These are phyloP conservation scores for Fusarium sulawesiense DNA, from an alignment of 2,329 filamentous ascomycete genomes.

Conservation along the genomic window DNA sequence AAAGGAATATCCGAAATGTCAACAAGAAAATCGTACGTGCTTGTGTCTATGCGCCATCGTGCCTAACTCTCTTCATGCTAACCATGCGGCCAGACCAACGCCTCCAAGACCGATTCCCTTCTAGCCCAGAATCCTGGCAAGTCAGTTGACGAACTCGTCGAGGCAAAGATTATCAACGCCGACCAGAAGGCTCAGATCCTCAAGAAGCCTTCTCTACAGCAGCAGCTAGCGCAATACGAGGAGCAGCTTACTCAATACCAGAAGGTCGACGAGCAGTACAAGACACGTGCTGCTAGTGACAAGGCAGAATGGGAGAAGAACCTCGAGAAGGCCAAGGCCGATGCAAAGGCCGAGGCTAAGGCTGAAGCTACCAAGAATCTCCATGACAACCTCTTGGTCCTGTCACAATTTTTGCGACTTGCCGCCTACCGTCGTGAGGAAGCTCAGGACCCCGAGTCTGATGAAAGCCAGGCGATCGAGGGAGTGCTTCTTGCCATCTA, in stretches of 20 bases:
- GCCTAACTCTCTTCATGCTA: conserved; percentile 30
- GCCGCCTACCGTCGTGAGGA: conserved; percentile 80
- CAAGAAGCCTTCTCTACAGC: conserved; percentile 79
- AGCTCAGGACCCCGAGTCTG: conserved; percentile 70
- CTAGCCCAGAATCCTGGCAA: conserved; percentile 76
- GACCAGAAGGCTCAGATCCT: conserved; percentile 82
- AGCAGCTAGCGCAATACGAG: conserved; percentile 75
- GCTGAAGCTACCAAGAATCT: conserved; percentile 65
- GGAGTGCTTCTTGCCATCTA: conserved; percentile 83
- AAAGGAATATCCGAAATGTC: conserved; percentile 88
- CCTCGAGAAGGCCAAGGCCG: conserved; percentile 66
- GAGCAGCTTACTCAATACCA: conserved; percentile 80
- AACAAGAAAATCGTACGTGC: conserved; percentile 90
- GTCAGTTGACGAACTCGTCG: conserved; percentile 78
- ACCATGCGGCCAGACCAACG: conserved; percentile 65
- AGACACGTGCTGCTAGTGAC: conserved; percentile 66
- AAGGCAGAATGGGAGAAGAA: conserved; percentile 71
- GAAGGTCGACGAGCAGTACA: conserved; percentile 80
- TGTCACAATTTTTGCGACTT: conserved; percentile 84
- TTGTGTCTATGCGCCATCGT: conserved; percentile 19
- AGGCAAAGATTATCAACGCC: conserved; percentile 78
- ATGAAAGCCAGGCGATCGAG: conserved; percentile 85
- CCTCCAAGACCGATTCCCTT: conserved; percentile 77
- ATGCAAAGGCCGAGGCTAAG: conserved; percentile 63
- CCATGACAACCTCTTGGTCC: conserved; percentile 72